Base-by-base conservation (phyloP, 2,329 filamentous ascomycete genomes). In the Chrysoporthe puriensis region DNA sequence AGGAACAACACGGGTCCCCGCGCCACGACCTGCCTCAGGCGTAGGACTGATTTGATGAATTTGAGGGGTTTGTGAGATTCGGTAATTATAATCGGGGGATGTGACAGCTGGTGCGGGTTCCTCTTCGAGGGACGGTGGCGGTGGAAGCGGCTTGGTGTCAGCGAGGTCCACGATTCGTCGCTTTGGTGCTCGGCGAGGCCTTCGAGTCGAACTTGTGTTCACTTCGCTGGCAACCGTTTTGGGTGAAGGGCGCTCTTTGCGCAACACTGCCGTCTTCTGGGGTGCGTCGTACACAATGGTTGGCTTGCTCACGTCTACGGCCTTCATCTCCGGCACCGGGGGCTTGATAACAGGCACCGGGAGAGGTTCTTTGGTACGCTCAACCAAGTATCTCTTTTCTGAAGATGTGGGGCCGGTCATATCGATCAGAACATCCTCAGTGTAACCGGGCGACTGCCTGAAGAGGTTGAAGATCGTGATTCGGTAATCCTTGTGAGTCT, bases 401-500 rank as follows among this genome's bases (percentile, higher is more conserved):
- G 89, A 87, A 75, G 93, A 96, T n/a, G 87, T 90, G 0, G 96
- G 95, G 0, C 91, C 91, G 44, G 88, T 88, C 2, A 91, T 90
- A 77, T 99, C 96, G 73, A 99, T 95, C 58, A 93, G 84, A 69
- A 98, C 89, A 75, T 99, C 96, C 72, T 97, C 92, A 0, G 90
- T 91, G 75, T 96, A 97, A 5, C 96, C 96, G 13, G 95, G 93
- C 0, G 93, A 94, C 68, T 88, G 90, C 71, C 96, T 89, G 84
- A 99, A 99, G 2, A 98, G 84, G 74, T 98, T 99, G 88, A 99
- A 97, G 70, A 98, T 96, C 26, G 90, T 92, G 71, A 97, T 85
- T 61, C 96, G 89, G 76, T 97, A 97, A 73, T 91, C 89, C 68
- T 90, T 86, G 76, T 97, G 93, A 0, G 93, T 94, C 73, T 92